Evolutionary conservation across 306 rosid genomes (phyloP), one percentile per base, ranked within the genome.

Genomic region (Luffa aegyptiaca): DNA sequence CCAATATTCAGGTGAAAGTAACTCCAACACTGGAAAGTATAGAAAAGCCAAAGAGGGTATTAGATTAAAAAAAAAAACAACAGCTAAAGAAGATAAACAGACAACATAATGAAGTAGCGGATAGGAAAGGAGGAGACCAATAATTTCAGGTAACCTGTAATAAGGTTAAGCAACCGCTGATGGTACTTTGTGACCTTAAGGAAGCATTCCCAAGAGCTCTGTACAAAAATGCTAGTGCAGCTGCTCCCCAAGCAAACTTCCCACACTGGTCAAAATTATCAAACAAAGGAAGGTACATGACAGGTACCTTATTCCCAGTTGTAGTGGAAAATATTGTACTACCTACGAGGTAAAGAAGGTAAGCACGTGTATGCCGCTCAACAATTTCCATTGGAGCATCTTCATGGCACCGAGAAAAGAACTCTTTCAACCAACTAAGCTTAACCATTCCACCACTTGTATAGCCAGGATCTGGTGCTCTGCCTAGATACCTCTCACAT

Each of bases 391-490:
- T 72, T 3, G 97, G 84, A 65, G 97, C 98, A 87, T 89, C 89
- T 65, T 87, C 92, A n/a, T 97, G 94, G 84, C 99, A 96, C 16
- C 73, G 88, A 77, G 90, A 96, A 85, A 93, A 96, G 84, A 83
- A 89, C 88, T 96, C 98, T 68, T 96, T 96, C 86, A 96, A 89
- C 99, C 99, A 96, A 83, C 99, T 96, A 78, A 96, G 91, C 92
- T 96, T 96, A 83, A 96, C 99, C 99, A 96, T 96, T 74, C 99
- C 98, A 17, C 99, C 99, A 82, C 98, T 96, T 8, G 97, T 93
- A 83, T 93, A 96, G 82, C 96, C 91, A 49, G 97, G 55, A 78
- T 93, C 99, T 12, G 99, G 99, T 18, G 82, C 58, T 80, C 82
- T 84, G 66, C 99, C 99, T 26, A 96, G 96, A 89, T 89, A 91